Conservation (phyloP, 352 stramenopile species). For the Phytophthora sojae region DNA sequence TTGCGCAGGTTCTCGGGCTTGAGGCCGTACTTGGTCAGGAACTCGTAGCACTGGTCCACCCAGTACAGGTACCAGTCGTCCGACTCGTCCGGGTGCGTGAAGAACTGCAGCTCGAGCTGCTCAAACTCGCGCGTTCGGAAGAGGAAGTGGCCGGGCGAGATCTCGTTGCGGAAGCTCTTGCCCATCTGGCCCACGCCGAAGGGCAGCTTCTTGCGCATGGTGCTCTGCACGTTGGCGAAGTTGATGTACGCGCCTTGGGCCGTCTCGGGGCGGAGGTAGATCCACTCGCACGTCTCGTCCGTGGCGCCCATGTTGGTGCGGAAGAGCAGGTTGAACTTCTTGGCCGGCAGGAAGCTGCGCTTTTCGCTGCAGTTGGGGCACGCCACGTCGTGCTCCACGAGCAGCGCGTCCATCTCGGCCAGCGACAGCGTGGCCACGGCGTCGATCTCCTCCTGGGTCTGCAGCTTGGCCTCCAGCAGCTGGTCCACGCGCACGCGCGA, state of each 20-base stretch:
- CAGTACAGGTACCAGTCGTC: conserved; percentile 90
- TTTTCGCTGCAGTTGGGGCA: conserved; percentile 66
- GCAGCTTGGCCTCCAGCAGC: conserved; percentile 63
- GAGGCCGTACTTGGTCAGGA: conserved; percentile 91
- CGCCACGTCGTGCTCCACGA: conserved; percentile 51
- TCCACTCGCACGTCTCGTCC: conserved; percentile 85
- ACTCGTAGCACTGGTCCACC: conserved; percentile 93
- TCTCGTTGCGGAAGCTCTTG: conserved; percentile 99
- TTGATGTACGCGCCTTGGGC: conserved; percentile 99
- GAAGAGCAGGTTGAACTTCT: conserved; percentile 99
- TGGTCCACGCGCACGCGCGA: conserved; percentile 80
- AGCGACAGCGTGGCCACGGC: conserved; percentile 61
- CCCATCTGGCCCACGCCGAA: conserved; percentile 98
- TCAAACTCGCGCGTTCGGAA: conserved; percentile 98
- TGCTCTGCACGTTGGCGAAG: conserved; percentile 95
- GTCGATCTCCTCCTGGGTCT: conserved; percentile 54
- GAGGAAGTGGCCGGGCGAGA: conserved; percentile 97
- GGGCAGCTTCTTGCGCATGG: conserved; percentile 92
- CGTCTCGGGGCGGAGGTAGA: conserved; percentile 98
- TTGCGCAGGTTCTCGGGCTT: conserved; percentile 91
- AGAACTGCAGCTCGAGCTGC: conserved; percentile 95
- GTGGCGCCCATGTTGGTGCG: conserved; percentile 96
- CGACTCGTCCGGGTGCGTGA: conserved; percentile 79
- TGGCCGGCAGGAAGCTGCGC: conserved; percentile 76
- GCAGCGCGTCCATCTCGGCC: conserved; percentile 65